A percentile compares a stretch with the other conserved stretches of the same genome.
phyloP scores from a whole-genome alignment of 192 early-diverging fungal species.

The Linnemannia zychae region DNA sequence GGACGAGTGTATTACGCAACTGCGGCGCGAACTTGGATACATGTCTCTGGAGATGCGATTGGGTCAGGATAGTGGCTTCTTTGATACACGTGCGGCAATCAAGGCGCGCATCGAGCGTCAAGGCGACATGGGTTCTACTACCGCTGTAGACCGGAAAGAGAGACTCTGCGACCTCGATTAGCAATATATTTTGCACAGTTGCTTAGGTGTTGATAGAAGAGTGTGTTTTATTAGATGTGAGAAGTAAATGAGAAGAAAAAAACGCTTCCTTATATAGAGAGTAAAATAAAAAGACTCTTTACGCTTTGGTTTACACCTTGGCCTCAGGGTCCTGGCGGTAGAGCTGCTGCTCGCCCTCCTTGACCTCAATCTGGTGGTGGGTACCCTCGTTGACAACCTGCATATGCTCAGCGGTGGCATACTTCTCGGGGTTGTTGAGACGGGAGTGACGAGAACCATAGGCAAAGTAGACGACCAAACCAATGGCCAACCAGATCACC shows the following conservation, averaged over 20 bases:
- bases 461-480: slow-evolving; percentile 75
- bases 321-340: not conserved
- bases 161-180: not conserved
- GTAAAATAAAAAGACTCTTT: not conserved
- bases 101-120: not conserved
- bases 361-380: slow-evolving; percentile 17
- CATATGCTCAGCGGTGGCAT: slow-evolving; percentile 25
- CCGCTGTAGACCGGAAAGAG: not conserved
- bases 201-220: not conserved
- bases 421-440: slow-evolving; percentile 62
- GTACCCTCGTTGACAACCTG: slow-evolving; percentile 15
- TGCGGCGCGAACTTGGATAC: not conserved
- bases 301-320: not conserved
- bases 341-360: slow-evolving; percentile 1
- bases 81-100: not conserved
- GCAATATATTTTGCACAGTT: not conserved
- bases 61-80: not conserved
- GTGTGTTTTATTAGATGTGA: not conserved
- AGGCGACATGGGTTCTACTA: not conserved
- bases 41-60: not conserved
- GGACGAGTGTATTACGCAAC: not conserved
- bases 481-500: slow-evolving; percentile 83
- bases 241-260: not conserved
- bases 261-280: not conserved
- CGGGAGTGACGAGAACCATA: slow-evolving; percentile 76